Evolutionary conservation across 176 grass and related monocot genomes (phyloP).

Genomic region (Eragrostis curvula): DNA sequence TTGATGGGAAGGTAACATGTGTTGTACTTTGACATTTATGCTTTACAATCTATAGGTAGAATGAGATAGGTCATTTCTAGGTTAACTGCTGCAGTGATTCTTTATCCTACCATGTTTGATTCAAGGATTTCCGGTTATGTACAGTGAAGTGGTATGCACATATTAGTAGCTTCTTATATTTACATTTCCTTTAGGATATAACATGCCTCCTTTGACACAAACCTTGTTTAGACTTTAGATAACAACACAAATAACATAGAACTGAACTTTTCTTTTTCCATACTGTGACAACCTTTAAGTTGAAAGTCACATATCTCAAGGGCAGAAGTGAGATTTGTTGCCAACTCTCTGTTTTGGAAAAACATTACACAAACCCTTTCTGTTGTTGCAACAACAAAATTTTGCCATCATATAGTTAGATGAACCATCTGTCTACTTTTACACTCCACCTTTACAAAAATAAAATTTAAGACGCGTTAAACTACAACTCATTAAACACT

Average conservation of each 20-base stretch:
- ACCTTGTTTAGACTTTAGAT: neutral
- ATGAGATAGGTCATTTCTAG: conserved; percentile 19
- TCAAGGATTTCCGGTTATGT: neutral
- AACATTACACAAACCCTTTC: conserved; percentile 10
- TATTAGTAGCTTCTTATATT: neutral
- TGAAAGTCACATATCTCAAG: neutral
- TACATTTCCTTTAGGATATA: neutral
- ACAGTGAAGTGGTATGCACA: neutral
- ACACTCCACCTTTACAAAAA: neutral
- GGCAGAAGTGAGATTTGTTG: conserved; percentile 13
- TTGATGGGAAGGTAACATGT: conserved; percentile 79
- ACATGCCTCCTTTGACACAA: conserved; percentile 25
- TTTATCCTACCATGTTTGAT: conserved; percentile 24
- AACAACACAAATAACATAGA: neutral
- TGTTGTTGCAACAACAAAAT: neutral
- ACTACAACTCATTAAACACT: conserved; percentile 10
- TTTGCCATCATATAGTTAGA: neutral
- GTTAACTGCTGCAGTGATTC: neutral
- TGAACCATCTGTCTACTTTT: conserved; percentile 19
- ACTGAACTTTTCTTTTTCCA: neutral
- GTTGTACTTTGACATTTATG: neutral
- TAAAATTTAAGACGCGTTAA: conserved; percentile 6
- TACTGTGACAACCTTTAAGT: conserved; percentile 2
- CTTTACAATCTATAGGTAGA: conserved; percentile 31
- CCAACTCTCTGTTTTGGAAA: conserved; percentile 7